Evolutionary conservation across 2,329 filamentous ascomycete genomes (phyloP).

Genomic region (Thermomyces lanuginosus): DNA sequence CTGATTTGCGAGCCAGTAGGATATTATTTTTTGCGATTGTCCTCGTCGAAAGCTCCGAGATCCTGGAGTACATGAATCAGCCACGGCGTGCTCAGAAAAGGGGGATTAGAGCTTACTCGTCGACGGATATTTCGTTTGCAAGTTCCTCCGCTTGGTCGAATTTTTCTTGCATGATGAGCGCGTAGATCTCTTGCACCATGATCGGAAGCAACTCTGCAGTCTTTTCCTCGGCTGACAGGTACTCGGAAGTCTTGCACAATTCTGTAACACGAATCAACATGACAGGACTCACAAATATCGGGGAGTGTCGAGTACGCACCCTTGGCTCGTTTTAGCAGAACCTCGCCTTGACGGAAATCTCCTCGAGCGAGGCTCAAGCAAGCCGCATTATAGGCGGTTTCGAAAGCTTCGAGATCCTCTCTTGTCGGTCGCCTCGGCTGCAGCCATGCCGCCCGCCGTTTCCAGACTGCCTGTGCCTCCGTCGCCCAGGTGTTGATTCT

Average conservation of each 20-base stretch:
- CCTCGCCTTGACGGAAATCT: conserved; percentile 40
- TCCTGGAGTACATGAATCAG: conserved; percentile 21
- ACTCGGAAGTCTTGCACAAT: conserved; percentile 43
- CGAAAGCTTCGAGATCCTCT: conserved; percentile 47
- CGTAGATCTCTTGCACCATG: conserved; percentile 44
- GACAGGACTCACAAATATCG: conserved; percentile 3
- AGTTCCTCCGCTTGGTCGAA: conserved; percentile 39
- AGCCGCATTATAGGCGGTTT: conserved; percentile 49
- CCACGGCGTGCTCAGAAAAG: conserved; percentile 4
- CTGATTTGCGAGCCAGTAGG: conserved; percentile 31
- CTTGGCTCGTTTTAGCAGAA: conserved; percentile 44
- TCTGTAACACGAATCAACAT: conserved; percentile 22
- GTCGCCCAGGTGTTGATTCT: conserved; percentile 45
- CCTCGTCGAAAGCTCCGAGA: conserved; percentile 41
- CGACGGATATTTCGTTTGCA: conserved; percentile 33
- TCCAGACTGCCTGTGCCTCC: conserved; percentile 47
- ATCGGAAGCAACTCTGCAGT: conserved; percentile 44
- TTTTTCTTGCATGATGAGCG: conserved; percentile 39
- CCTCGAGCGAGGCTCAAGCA: conserved; percentile 47
- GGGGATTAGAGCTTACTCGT: conserved; percentile 28
- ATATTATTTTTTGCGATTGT: conserved; percentile 46
- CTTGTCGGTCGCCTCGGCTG: conserved; percentile 37
- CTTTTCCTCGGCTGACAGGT: conserved; percentile 44
- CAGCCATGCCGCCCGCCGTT: conserved; percentile 34
- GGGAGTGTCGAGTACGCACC: conserved; percentile 17